Percentiles rank a stretch among this genome's conserved stretches.
These are phyloP conservation scores for Polygonum maritimum DNA, from an alignment of 148 eudicot species.

Conservation along the genomic window DNA sequence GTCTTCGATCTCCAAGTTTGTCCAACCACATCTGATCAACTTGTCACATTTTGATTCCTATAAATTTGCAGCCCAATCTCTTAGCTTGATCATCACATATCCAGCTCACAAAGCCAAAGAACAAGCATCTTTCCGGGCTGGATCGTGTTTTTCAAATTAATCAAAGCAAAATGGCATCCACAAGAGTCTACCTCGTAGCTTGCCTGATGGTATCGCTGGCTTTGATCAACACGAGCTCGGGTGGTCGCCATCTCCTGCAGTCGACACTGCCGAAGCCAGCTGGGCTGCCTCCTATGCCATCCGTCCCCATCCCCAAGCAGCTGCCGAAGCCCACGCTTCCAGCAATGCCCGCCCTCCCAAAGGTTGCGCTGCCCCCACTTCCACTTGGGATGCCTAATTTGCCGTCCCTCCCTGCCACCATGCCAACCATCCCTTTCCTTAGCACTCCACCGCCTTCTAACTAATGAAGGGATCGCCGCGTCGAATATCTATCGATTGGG, in stretches of 20 bases:
- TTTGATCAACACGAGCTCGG: background rate
- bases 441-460: constrained; percentile 17
- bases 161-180: background rate
- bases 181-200: background rate
- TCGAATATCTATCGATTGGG: background rate
- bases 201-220: background rate
- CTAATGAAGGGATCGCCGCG: background rate
- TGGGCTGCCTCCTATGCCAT: background rate
- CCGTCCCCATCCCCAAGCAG: background rate
- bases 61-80: background rate
- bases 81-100: background rate
- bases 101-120: background rate
- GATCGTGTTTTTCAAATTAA: background rate
- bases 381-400: constrained; percentile 4
- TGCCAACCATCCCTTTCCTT: constrained; percentile 7
- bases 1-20: background rate
- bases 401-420: background rate
- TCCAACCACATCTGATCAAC: background rate
- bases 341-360: constrained; percentile 6
- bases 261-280: background rate
- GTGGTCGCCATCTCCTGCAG: background rate
- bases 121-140: background rate
- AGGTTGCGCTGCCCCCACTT: constrained; percentile 10
- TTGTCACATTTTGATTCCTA: background rate
- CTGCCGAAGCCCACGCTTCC: constrained; percentile 10